A percentile compares a stretch with the other conserved stretches of the same genome.
Evolutionary conservation across 768 basidiomycete species (phyloP).

Genomic region (Leccinum obscurum): DNA sequence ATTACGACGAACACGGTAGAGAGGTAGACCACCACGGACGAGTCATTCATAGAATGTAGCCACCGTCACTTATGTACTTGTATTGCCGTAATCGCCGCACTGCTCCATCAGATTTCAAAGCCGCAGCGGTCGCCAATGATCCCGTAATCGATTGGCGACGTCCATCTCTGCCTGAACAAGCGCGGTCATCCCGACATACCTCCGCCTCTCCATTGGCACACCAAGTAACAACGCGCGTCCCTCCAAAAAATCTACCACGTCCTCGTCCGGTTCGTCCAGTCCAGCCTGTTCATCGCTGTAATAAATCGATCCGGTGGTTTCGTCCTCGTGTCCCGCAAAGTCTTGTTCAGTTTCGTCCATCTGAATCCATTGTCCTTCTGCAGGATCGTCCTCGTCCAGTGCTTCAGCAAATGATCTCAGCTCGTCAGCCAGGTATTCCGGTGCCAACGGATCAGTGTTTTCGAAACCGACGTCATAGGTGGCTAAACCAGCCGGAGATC

Average conservation of each 20-base stretch:
- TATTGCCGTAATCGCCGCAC: slow-evolving; percentile 1
- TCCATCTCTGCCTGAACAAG: slow-evolving; percentile 56
- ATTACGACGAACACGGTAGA: slow-evolving; percentile 27
- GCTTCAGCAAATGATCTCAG: background rate
- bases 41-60: slow-evolving; percentile 27
- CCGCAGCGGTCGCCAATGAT: slow-evolving; percentile 68
- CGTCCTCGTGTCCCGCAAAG: background rate
- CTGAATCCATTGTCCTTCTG: background rate
- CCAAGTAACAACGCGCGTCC: slow-evolving; percentile 55
- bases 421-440: slow-evolving; percentile 4
- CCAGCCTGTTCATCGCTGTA: background rate
- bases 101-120: slow-evolving; percentile 34
- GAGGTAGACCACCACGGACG: slow-evolving; percentile 29
- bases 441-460: slow-evolving; percentile 2
- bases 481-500: background rate
- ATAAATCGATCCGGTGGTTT: background rate
- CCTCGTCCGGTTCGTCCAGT: background rate
- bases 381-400: slow-evolving; percentile 1
- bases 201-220: slow-evolving; percentile 17
- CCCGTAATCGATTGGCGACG: slow-evolving; percentile 54
- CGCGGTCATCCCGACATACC: slow-evolving; percentile 20
- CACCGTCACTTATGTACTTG: background rate
- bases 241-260: slow-evolving; percentile 41
- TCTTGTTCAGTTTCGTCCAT: background rate
- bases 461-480: slow-evolving; percentile 7